Evolutionary conservation across 1,284 basidiomycete species (phyloP).

Genomic region (Phylloboletellus chloephorus): DNA sequence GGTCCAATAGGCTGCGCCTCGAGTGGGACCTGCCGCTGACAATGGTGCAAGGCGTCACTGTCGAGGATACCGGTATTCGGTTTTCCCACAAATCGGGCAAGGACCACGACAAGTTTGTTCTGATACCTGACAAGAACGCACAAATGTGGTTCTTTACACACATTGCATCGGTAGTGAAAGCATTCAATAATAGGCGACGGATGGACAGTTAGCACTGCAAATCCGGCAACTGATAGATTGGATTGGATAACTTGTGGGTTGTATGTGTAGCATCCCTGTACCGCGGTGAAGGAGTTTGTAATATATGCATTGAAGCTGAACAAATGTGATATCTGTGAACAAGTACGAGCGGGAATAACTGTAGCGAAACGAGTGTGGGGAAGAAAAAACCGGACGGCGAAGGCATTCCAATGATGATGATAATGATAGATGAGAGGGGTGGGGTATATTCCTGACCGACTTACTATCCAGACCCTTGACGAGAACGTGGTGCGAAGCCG

Average conservation of each 20-base stretch:
- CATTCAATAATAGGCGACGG: constrained; percentile 63
- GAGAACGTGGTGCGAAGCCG: constrained; percentile 18
- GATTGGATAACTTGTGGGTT: constrained; percentile 14
- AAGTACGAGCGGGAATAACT: constrained; percentile 24
- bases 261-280: constrained; percentile 24
- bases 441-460: constrained; percentile 26
- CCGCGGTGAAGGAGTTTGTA: constrained; percentile 17
- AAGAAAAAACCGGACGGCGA: constrained; percentile 14
- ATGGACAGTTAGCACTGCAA: constrained; percentile 47
- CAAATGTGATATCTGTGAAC: constrained; percentile 18
- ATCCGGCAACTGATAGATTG: constrained; percentile 12
- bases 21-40: constrained; percentile 92
- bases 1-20: constrained; percentile 78
- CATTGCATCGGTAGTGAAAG: constrained; percentile 66
- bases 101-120: constrained; percentile 70
- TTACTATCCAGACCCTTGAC: constrained; percentile 18
- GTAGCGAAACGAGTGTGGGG: constrained; percentile 21
- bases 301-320: constrained; percentile 28
- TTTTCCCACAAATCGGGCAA: constrained; percentile 74
- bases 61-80: constrained; percentile 85
- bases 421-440: constrained; percentile 14
- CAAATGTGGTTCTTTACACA: constrained; percentile 77
- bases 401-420: constrained; percentile 17
- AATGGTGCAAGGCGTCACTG: constrained; percentile 82
- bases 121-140: constrained; percentile 66